Evolutionary conservation across 495 filamentous ascomycete species (phyloP).

Genomic region (Aspergillus baeticus): DNA sequence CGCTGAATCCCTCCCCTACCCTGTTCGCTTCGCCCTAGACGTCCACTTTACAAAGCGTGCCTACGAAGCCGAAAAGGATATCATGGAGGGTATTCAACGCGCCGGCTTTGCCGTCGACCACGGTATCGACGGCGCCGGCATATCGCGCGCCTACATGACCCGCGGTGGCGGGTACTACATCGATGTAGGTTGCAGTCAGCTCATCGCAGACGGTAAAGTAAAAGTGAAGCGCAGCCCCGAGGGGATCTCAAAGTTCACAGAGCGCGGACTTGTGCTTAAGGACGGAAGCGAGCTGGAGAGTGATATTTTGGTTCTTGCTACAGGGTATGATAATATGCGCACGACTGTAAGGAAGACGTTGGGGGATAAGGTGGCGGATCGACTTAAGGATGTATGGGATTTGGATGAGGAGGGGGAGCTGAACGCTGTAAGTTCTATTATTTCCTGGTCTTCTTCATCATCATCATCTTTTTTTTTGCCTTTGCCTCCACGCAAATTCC

Average conservation of each 20-base stretch:
- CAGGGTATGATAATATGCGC: conserved; percentile 80
- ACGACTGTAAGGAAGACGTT: conserved; percentile 60
- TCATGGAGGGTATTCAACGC: conserved; percentile 57
- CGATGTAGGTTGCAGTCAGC: conserved; percentile 67
- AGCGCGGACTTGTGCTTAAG: conserved; percentile 54
- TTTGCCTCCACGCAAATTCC: too few species aligned
- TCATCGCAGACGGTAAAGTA: conserved; percentile 75
- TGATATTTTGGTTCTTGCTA: conserved; percentile 79
- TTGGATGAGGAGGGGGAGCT: conserved; percentile 76
- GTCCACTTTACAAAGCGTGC: conserved; percentile 49
- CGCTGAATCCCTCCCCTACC: conserved; percentile 53
- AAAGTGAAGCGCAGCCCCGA: conserved; percentile 66
- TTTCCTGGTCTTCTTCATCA: background rate
- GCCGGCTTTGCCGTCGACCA: conserved; percentile 69
- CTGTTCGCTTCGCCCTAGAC: conserved; percentile 57
- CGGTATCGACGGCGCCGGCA: conserved; percentile 62
- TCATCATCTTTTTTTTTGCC: background rate
- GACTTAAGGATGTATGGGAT: conserved; percentile 73
- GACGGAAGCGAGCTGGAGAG: conserved; percentile 67
- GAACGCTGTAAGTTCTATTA: conserved; percentile 34
- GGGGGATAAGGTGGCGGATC: conserved; percentile 66
- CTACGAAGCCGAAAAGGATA: conserved; percentile 48
- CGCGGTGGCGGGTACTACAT: conserved; percentile 78
- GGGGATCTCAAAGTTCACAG: conserved; percentile 55
- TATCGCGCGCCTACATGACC: conserved; percentile 69